Evolutionary conservation across 805 yeast species (phyloP).

Genomic region (Candida insectorum): DNA sequence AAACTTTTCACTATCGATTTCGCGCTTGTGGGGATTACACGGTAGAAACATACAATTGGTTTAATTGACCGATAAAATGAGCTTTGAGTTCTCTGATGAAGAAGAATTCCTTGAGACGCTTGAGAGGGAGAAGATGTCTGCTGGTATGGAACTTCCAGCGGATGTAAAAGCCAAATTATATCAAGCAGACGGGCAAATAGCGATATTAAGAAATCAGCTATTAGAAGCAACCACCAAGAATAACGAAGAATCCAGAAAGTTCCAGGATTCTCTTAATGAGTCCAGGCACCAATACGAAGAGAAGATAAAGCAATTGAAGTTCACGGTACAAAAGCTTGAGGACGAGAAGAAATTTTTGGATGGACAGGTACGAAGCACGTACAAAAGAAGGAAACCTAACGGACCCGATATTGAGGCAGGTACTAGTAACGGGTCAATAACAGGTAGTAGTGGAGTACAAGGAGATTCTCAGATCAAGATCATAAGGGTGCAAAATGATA

Average conservation of each 20-base stretch:
- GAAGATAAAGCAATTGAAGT: constrained; percentile 26
- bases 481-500: constrained; percentile 28
- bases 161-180: constrained; percentile 30
- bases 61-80: no score
- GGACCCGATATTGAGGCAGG: neutral
- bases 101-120: constrained; percentile 12
- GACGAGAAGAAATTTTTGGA: constrained; percentile 42
- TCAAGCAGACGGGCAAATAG: constrained; percentile 67
- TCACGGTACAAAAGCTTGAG: constrained; percentile 34
- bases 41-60: neutral
- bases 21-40: no score
- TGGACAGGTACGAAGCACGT: constrained; percentile 31
- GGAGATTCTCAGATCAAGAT: constrained; percentile 13
- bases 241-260: constrained; percentile 30
- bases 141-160: constrained; percentile 2
- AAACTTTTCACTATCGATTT: neutral
- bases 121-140: constrained; percentile 1
- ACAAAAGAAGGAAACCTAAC: constrained; percentile 17
- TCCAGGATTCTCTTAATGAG: constrained; percentile 16
- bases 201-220: constrained; percentile 68
- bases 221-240: constrained; percentile 41
- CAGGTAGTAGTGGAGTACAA: neutral
- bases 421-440: neutral
- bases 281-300: constrained; percentile 23
- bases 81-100: constrained; percentile 8